phyloP scores from a whole-genome alignment of 2,329 filamentous ascomycete species.

The Aphanocladium album region DNA sequence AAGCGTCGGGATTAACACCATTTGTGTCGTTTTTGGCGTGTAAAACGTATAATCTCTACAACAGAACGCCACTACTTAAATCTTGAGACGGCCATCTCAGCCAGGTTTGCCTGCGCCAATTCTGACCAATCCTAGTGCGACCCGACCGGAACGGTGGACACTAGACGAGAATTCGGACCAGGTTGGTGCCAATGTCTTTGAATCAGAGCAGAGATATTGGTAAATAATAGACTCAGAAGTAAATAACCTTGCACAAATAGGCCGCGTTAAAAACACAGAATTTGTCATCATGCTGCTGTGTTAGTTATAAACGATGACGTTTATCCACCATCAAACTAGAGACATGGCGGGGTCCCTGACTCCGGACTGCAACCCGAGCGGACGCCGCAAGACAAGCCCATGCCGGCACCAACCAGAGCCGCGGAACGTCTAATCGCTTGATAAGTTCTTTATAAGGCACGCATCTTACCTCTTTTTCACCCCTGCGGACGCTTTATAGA shows the following conservation, averaged over 20 bases:
- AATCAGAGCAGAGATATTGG: neutral
- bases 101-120: neutral
- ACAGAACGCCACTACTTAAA: neutral
- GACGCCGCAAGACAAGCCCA: neutral
- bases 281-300: neutral
- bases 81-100: neutral
- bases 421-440: neutral
- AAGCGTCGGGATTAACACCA: too few species aligned
- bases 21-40: too few species aligned
- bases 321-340: neutral
- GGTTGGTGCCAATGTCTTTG: neutral
- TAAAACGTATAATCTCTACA: too few species aligned
- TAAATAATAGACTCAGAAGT: neutral
- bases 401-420: neutral
- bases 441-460: constrained; percentile 4
- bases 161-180: neutral
- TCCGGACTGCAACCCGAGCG: constrained; percentile 1
- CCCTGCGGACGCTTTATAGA: neutral
- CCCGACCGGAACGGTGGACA: neutral
- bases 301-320: neutral
- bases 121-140: neutral
- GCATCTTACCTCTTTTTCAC: neutral
- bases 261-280: neutral
- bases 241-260: too few species aligned
- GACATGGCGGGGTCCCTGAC: neutral